phyloP scores from a whole-genome alignment of 2,329 filamentous ascomycete genomes.

The Aspergillus aculeatus region DNA sequence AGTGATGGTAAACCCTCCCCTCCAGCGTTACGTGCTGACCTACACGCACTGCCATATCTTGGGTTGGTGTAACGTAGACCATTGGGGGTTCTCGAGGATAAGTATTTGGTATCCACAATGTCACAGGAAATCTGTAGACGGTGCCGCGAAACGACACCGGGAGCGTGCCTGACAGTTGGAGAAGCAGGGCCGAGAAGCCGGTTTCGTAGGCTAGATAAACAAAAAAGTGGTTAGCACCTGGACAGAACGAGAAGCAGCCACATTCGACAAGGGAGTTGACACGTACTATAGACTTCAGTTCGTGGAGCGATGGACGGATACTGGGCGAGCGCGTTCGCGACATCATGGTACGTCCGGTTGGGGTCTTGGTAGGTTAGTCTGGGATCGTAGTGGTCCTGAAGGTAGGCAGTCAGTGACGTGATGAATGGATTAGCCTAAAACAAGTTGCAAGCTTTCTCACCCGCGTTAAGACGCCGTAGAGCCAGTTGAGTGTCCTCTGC shows the following conservation, averaged over 20 bases:
- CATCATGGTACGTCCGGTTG: conserved; percentile 88
- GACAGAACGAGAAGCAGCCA: neutral
- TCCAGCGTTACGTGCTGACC: conserved; percentile 95
- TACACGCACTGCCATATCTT: conserved; percentile 83
- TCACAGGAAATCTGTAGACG: conserved; percentile 86
- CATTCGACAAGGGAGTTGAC: neutral
- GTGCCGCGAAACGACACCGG: conserved; percentile 88
- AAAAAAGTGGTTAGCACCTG: neutral
- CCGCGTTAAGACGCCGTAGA: conserved; percentile 84
- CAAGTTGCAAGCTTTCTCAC: conserved; percentile 43
- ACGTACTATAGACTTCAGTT: conserved; percentile 92
- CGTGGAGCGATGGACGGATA: conserved; percentile 78
- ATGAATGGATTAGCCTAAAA: neutral
- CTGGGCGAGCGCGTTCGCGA: conserved; percentile 75
- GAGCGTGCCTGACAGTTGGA: conserved; percentile 82
- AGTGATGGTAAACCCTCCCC: conserved; percentile 92
- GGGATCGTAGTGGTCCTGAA: conserved; percentile 38
- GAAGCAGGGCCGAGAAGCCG: conserved; percentile 79
- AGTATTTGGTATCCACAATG: conserved; percentile 87
- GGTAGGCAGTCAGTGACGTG: neutral
- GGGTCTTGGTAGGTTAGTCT: conserved; percentile 87
- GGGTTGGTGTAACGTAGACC: conserved; percentile 82
- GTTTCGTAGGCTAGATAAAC: conserved; percentile 72
- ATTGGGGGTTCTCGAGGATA: conserved; percentile 86
- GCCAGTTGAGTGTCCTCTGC: conserved; percentile 90